Evolutionary conservation across 768 basidiomycete species (phyloP), one percentile per base, ranked within the genome.

Genomic region (Dacryopinax spathularia): DNA sequence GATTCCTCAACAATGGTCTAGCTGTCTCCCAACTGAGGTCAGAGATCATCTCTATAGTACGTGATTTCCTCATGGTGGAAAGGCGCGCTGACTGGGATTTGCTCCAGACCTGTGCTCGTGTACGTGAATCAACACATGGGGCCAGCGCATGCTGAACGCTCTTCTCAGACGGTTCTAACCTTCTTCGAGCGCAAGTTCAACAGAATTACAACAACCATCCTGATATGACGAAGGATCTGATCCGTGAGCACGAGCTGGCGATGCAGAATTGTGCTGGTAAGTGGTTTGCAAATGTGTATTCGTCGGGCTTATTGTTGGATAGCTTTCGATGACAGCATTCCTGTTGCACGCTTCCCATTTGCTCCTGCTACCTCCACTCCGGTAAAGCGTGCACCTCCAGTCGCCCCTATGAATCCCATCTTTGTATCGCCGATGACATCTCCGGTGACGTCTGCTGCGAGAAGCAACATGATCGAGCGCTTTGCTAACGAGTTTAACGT

Each of bases 401-500:
- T 56, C 48, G 15, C 39, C 18, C 6, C 48, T 56, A 6, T 56
- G 15, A 3, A 22, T 13, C 15, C 3, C 18, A 56, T 31, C 25
- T 13, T 29, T 3, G 6, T 56, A 18, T 31, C 48, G 13, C 6
- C 48, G 3, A 56, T 9, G 3, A 20, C 29, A 3, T 27, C 25
- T 9, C 25, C 25, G 15, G 20, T 29, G 3, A 29, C 10, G 25
- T 10, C 13, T 9, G 48, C 18, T 10, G 18, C 48, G 25, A 56
- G 25, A 56, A 29, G 48, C 25, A 13, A 31, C 25, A 27, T 56
- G 48, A 56, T 56, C 29, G 25, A 56, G 25, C 48, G 48, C 48
- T 56, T 56, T 29, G 48, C 48, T 31, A 29, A 31, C 48, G 48
- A 56, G 48, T 56, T 56, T 29, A 56, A 56, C 31, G 48, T 56